A percentile compares a stretch with the other conserved stretches of the same genome.
Evolutionary conservation across 176 grass and related monocot genomes (phyloP).

Genomic region (Eleusine coracana): DNA sequence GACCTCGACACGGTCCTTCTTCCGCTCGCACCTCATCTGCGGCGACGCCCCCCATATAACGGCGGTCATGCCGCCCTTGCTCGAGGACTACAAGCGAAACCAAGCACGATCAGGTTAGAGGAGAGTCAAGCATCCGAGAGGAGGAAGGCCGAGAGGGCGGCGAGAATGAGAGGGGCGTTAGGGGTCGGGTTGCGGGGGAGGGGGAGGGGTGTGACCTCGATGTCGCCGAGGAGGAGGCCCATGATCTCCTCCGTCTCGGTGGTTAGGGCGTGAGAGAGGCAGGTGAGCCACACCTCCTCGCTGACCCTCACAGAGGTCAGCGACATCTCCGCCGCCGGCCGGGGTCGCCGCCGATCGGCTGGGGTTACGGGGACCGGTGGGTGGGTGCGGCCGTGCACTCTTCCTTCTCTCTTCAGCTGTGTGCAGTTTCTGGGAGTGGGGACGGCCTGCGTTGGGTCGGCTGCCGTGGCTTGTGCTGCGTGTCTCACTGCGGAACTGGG

Average conservation of each 20-base stretch:
- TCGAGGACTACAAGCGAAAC: conserved; percentile 43
- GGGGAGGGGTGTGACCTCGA: conserved; percentile 34
- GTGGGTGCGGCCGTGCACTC: neutral
- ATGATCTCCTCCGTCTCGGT: conserved; percentile 98
- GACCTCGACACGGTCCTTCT: conserved; percentile 97
- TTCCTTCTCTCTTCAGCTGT: neutral
- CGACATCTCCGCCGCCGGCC: conserved; percentile 64
- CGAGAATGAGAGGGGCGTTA: neutral
- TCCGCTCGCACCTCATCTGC: conserved; percentile 97
- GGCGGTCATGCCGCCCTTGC: conserved; percentile 57
- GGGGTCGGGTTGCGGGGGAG: neutral
- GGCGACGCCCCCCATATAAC: conserved; percentile 96
- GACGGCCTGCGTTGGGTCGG: conserved; percentile 33
- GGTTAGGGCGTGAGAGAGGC: conserved; percentile 89
- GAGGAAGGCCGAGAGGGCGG: neutral
- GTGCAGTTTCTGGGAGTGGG: neutral
- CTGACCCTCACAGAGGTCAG: conserved; percentile 74
- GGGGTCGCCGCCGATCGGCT: conserved; percentile 43
- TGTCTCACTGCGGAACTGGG: conserved; percentile 24
- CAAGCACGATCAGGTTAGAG: conserved; percentile 12
- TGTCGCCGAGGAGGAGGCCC: conserved; percentile 93
- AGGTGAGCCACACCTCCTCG: conserved; percentile 97
- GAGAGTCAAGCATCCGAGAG: neutral
- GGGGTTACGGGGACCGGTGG: conserved; percentile 27
- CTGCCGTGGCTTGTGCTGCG: conserved; percentile 15